Evolutionary conservation across 805 yeast species (phyloP).

Genomic region (Yarrowia phangngaensis): DNA sequence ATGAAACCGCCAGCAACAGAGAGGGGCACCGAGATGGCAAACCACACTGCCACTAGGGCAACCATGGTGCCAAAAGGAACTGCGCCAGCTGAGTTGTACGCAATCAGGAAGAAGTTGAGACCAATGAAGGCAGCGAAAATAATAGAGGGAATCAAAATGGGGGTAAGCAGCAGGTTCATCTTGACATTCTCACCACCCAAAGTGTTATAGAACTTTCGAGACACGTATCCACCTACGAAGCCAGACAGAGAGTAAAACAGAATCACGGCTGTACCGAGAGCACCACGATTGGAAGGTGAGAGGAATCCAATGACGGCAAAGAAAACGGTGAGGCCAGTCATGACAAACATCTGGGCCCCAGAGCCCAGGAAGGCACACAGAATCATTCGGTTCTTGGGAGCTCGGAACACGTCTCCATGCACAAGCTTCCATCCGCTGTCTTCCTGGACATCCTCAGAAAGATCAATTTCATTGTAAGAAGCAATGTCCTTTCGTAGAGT

Average conservation of each 20-base stretch:
- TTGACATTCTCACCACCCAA: slow-evolving; percentile 94
- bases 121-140: slow-evolving; percentile 60
- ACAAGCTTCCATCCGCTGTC: slow-evolving; percentile 97
- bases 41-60: slow-evolving; percentile 81
- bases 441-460: slow-evolving; percentile 77
- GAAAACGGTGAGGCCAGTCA: slow-evolving; percentile 65
- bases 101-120: slow-evolving; percentile 76
- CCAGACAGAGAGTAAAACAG: slow-evolving; percentile 78
- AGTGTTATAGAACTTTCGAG: slow-evolving; percentile 78
- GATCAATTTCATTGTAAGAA: slow-evolving; percentile 81
- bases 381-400: slow-evolving; percentile 66
- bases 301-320: slow-evolving; percentile 86
- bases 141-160: slow-evolving; percentile 77
- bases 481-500: slow-evolving; percentile 82
- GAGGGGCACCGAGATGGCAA: slow-evolving; percentile 75
- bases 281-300: slow-evolving; percentile 93
- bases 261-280: slow-evolving; percentile 85
- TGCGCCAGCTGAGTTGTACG: slow-evolving; percentile 84
- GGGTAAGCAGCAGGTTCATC: slow-evolving; percentile 75
- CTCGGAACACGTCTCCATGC: slow-evolving; percentile 91
- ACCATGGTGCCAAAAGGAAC: slow-evolving; percentile 88
- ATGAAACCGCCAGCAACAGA: slow-evolving; percentile 78
- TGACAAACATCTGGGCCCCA: slow-evolving; percentile 77
- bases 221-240: slow-evolving; percentile 77
- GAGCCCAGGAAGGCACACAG: slow-evolving; percentile 82